phyloP scores from a whole-genome alignment of 768 basidiomycete species.

The Termitomyces sp. region DNA sequence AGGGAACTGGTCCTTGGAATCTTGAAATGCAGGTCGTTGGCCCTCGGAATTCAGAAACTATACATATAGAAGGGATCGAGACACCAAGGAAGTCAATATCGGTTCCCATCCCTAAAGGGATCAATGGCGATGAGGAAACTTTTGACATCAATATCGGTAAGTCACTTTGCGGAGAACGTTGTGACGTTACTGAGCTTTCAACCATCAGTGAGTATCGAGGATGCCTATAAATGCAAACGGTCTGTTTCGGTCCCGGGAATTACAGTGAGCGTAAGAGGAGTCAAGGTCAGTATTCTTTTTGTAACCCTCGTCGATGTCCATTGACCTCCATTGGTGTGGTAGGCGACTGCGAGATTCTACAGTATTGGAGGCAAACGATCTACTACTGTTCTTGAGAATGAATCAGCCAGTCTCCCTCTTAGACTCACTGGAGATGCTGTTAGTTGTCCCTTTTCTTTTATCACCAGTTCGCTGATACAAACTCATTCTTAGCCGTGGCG shows the following conservation, averaged over 20 bases:
- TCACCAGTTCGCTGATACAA: background rate
- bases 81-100: constrained; percentile 48
- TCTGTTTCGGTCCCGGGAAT: constrained; percentile 71
- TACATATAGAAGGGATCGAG: constrained; percentile 52
- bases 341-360: constrained; percentile 90
- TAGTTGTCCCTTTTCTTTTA: constrained; percentile 20
- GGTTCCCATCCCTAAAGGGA: constrained; percentile 61
- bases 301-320: background rate
- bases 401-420: constrained; percentile 67
- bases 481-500: constrained; percentile 70
- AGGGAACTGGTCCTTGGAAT: constrained; percentile 92
- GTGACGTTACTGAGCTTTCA: constrained; percentile 9
- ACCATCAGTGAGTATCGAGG: constrained; percentile 73
- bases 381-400: constrained; percentile 68
- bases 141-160: constrained; percentile 78
- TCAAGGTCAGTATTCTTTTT: constrained; percentile 47
- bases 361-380: constrained; percentile 52
- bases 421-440: constrained; percentile 90
- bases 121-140: constrained; percentile 64
- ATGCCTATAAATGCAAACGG: constrained; percentile 83
- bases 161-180: constrained; percentile 11
- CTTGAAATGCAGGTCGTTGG: constrained; percentile 79
- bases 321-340: background rate
- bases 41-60: constrained; percentile 55
- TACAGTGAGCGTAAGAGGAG: constrained; percentile 76